phyloP scores from a whole-genome alignment of 1,139 yeast genomes.

The Kodamaea suecica region DNA sequence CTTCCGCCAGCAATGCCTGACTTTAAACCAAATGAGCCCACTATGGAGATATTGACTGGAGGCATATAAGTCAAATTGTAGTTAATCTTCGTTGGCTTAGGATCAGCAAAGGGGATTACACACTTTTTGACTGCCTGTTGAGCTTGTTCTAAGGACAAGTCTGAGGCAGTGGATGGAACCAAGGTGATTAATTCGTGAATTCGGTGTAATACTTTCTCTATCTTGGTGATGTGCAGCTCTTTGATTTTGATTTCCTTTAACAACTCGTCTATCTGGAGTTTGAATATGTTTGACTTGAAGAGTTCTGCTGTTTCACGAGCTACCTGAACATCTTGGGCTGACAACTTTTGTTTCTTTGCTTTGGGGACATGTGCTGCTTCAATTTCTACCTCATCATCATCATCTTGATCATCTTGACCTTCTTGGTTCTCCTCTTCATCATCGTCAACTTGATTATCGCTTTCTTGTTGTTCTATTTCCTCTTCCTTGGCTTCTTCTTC shows the following conservation, averaged over 20 bases:
- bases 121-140: constrained; percentile 49
- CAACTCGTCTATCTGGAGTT: constrained; percentile 88
- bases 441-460: neutral
- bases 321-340: constrained; percentile 84
- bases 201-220: constrained; percentile 77
- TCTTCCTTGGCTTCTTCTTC: constrained; percentile 7
- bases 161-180: constrained; percentile 50
- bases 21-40: constrained; percentile 87
- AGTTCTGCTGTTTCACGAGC: constrained; percentile 93
- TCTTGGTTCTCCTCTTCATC: neutral
- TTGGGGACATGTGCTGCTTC: constrained; percentile 8
- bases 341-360: constrained; percentile 38
- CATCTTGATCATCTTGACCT: neutral
- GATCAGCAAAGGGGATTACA: constrained; percentile 84
- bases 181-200: constrained; percentile 66
- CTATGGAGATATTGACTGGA: constrained; percentile 77
- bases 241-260: constrained; percentile 74
- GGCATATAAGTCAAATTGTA: constrained; percentile 66
- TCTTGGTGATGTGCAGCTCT: constrained; percentile 59
- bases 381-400: constrained; percentile 9
- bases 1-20: constrained; percentile 55
- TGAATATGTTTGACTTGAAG: constrained; percentile 91
- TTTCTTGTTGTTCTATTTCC: neutral
- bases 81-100: constrained; percentile 68
- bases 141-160: constrained; percentile 53